Percentiles rank a stretch among this genome's conserved stretches.
Conservation (phyloP, 345 rosid species). For the Orychophragmus violaceus region DNA sequence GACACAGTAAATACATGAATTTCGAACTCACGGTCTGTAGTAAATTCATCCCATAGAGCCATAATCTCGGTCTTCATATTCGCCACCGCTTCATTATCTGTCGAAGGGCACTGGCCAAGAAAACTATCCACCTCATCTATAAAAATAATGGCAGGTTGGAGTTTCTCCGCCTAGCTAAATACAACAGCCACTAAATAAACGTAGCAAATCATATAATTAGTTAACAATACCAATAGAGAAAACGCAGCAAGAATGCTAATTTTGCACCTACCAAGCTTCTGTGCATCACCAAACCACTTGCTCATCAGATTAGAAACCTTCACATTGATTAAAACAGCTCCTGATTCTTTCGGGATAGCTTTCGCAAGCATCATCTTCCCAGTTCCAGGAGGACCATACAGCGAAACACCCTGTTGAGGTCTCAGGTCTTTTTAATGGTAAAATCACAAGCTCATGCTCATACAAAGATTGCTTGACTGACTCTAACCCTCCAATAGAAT, state of each 20-base stretch:
- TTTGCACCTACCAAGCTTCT: slow-evolving; percentile 67
- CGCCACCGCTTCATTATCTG: slow-evolving; percentile 82
- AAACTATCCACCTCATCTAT: slow-evolving; percentile 97
- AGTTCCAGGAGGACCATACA: slow-evolving; percentile 92
- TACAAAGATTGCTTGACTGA: slow-evolving; percentile 63
- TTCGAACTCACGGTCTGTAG: slow-evolving; percentile 80
- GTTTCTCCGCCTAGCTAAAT: slow-evolving; percentile 86
- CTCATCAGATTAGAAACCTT: no score
- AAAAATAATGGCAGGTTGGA: slow-evolving; percentile 89
- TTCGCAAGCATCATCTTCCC: slow-evolving; percentile 98
- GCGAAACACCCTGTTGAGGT: slow-evolving; percentile 82
- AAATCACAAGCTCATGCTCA: slow-evolving; percentile 88
- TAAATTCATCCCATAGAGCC: slow-evolving; percentile 98
- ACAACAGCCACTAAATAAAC: slow-evolving; percentile 75
- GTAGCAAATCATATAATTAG: not conserved
- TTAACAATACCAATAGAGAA: not conserved
- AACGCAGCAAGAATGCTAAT: not conserved
- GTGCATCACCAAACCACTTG: no score
- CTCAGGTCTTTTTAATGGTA: slow-evolving; percentile 77
- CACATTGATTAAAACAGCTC: no score
- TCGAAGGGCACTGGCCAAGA: slow-evolving; percentile 76
- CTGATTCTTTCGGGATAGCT: slow-evolving; percentile 88
- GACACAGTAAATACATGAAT: not conserved
- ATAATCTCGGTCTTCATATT: slow-evolving; percentile 98
- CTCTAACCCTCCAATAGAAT: slow-evolving; percentile 83